These are phyloP conservation scores for Cardamine occulta DNA, from an alignment of 345 rosid genomes.

Conservation along the genomic window DNA sequence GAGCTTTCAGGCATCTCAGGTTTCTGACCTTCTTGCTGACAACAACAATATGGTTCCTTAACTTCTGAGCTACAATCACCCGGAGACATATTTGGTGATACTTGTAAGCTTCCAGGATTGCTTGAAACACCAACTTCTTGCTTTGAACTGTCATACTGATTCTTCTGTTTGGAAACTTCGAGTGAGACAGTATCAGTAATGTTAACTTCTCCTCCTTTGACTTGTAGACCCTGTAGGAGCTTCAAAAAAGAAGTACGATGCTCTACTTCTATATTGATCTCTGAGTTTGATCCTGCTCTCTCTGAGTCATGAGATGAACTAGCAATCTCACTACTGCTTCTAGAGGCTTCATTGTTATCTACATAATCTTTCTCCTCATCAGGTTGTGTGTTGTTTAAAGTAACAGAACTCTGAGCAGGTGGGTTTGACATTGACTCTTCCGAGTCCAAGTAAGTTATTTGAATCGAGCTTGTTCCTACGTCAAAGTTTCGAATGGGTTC, in stretches of 20 bases:
- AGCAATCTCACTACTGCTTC: conserved; percentile 18
- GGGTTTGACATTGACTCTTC: conserved; percentile 54
- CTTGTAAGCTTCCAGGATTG: conserved; percentile 42
- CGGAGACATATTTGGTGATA: conserved; percentile 37
- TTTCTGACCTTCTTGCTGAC: too few species aligned
- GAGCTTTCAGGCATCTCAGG: background rate
- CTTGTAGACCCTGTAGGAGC: conserved; percentile 51
- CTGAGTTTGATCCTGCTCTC: conserved; percentile 58
- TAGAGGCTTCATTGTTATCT: conserved; percentile 51
- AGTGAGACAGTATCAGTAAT: conserved; percentile 41
- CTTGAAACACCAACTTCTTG: conserved; percentile 37
- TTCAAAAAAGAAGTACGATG: conserved; percentile 52
- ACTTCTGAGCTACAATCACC: conserved; percentile 43
- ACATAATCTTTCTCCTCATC: conserved; percentile 58
- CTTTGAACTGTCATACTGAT: conserved; percentile 27
- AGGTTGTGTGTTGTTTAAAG: conserved; percentile 42
- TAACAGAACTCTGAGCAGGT: conserved; percentile 51
- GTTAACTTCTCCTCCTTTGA: conserved; percentile 31
- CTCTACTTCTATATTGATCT: conserved; percentile 51
- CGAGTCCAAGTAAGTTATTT: conserved; percentile 52
- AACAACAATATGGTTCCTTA: conserved; percentile 38
- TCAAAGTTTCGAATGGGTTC: conserved; percentile 41
- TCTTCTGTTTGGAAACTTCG: conserved; percentile 33
- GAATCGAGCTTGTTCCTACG: conserved; percentile 51
- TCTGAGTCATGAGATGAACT: conserved; percentile 54